Percentiles rank a stretch among this genome's conserved stretches.
phyloP scores from a whole-genome alignment of 768 basidiomycete genomes.

The Trametes maxima region DNA sequence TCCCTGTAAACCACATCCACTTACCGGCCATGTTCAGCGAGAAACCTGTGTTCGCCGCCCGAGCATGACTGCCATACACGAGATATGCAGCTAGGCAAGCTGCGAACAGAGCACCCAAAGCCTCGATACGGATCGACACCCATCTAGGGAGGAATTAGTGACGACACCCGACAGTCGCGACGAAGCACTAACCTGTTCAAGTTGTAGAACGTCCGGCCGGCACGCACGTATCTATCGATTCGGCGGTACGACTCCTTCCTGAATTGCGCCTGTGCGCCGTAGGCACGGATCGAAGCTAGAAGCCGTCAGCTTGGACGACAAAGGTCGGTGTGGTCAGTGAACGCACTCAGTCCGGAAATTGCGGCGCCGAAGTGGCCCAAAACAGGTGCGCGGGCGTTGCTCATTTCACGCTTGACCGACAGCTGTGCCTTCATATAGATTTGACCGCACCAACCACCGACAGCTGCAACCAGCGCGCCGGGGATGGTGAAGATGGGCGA shows the following conservation, averaged over 20 bases:
- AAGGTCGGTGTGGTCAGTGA: neutral
- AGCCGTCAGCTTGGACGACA: neutral
- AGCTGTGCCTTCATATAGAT: slow-evolving; percentile 62
- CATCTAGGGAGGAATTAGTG: slow-evolving; percentile 34
- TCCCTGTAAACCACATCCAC: slow-evolving; percentile 6
- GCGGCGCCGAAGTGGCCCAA: slow-evolving; percentile 57
- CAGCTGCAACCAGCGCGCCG: slow-evolving; percentile 37
- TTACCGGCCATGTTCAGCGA: slow-evolving; percentile 46
- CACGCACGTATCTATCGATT: slow-evolving; percentile 50
- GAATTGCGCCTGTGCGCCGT: slow-evolving; percentile 51
- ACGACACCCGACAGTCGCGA: too few species aligned
- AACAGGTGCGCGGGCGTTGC: slow-evolving; percentile 51
- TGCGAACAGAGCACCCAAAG: slow-evolving; percentile 51
- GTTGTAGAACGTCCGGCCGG: slow-evolving; percentile 49
- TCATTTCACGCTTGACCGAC: slow-evolving; percentile 60
- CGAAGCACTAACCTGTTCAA: slow-evolving; percentile 36
- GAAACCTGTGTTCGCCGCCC: slow-evolving; percentile 44
- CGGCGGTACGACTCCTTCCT: slow-evolving; percentile 44
- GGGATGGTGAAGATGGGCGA: slow-evolving; percentile 47
- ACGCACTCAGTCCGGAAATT: slow-evolving; percentile 50
- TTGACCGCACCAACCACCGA: slow-evolving; percentile 48
- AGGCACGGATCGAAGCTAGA: slow-evolving; percentile 55
- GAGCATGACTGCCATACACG: slow-evolving; percentile 47
- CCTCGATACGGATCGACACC: slow-evolving; percentile 58
- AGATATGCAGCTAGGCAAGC: slow-evolving; percentile 56